Conservation (phyloP, 1,284 basidiomycete genomes). For the Pseudozyma pruni region DNA sequence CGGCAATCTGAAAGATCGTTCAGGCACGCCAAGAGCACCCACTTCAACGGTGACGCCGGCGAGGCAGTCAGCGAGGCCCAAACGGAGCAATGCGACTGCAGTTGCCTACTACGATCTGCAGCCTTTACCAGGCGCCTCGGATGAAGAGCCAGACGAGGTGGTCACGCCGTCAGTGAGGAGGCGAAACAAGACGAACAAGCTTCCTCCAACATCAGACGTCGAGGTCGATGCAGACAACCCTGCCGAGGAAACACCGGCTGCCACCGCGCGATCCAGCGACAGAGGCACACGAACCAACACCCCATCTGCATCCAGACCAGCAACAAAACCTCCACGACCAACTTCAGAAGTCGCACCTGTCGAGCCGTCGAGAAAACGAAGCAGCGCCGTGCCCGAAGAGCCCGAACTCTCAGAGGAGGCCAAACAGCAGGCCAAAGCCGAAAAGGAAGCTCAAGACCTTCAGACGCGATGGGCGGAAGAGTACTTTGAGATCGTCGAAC, state of each 20-base stretch:
- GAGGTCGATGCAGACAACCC: slow-evolving; percentile 3
- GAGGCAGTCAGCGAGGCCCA: slow-evolving; percentile 16
- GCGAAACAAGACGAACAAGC: slow-evolving; percentile 4
- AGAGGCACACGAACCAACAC: slow-evolving; percentile 9
- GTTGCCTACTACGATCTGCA: slow-evolving; percentile 14
- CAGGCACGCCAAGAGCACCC: neutral
- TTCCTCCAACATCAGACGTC: slow-evolving; percentile 17
- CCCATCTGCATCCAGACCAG: neutral
- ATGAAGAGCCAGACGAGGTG: slow-evolving; percentile 22
- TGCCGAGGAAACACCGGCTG: neutral
- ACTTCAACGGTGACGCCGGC: slow-evolving; percentile 7
- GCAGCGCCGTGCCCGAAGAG: slow-evolving; percentile 9
- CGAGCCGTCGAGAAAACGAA: neutral
- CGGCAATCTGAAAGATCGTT: neutral
- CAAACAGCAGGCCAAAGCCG: slow-evolving; percentile 22
- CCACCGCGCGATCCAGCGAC: neutral
- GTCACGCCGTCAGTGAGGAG: slow-evolving; percentile 26
- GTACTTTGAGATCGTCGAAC: slow-evolving; percentile 75
- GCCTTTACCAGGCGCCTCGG: slow-evolving; percentile 18
- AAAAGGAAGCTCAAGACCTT: slow-evolving; percentile 49
- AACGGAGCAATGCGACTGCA: slow-evolving; percentile 15
- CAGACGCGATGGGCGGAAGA: slow-evolving; percentile 61
- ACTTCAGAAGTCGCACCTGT: neutral
- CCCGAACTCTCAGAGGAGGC: slow-evolving; percentile 33
- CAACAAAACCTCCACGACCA: slow-evolving; percentile 5